These are phyloP conservation scores for Ustilago hordei DNA, from an alignment of 1,284 basidiomycete species.

Conservation along the genomic window DNA sequence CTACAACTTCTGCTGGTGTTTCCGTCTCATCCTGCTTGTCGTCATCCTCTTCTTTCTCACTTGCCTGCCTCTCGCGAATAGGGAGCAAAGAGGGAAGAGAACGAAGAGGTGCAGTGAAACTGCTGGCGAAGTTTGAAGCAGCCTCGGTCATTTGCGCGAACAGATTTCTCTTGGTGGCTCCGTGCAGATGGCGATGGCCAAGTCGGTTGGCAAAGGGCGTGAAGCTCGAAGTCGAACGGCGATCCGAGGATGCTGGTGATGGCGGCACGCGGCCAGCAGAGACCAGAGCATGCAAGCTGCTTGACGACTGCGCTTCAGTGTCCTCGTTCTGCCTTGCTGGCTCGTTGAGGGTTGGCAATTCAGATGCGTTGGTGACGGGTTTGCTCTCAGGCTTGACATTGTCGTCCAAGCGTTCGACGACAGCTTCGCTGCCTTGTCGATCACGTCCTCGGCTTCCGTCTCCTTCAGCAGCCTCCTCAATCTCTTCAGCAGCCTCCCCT, in stretches of 20 bases:
- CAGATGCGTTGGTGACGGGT: not conserved
- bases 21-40: not conserved
- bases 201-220: slow-evolving; percentile 44
- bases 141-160: slow-evolving; percentile 36
- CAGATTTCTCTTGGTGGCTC: slow-evolving; percentile 32
- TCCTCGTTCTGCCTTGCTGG: slow-evolving; percentile 2
- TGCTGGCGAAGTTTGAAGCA: slow-evolving; percentile 38
- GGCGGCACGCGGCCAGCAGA: slow-evolving; percentile 33
- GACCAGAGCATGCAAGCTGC: slow-evolving; percentile 1
- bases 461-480: not conserved
- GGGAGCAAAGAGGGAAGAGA: slow-evolving; percentile 36
- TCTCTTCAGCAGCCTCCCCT: not conserved
- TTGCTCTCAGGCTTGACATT: not conserved
- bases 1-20: not conserved
- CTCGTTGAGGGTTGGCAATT: not conserved
- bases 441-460: not conserved
- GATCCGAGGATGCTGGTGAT: slow-evolving; percentile 44
- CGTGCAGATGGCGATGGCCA: slow-evolving; percentile 46
- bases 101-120: slow-evolving; percentile 31
- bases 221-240: slow-evolving; percentile 42
- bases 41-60: slow-evolving; percentile 15
- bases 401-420: not conserved
- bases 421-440: not conserved
- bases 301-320: not conserved
- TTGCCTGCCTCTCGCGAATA: slow-evolving; percentile 31